These are phyloP conservation scores for Pseudogymnoascus sp. DNA, from an alignment of 2,329 filamentous ascomycete species.

Conservation along the genomic window DNA sequence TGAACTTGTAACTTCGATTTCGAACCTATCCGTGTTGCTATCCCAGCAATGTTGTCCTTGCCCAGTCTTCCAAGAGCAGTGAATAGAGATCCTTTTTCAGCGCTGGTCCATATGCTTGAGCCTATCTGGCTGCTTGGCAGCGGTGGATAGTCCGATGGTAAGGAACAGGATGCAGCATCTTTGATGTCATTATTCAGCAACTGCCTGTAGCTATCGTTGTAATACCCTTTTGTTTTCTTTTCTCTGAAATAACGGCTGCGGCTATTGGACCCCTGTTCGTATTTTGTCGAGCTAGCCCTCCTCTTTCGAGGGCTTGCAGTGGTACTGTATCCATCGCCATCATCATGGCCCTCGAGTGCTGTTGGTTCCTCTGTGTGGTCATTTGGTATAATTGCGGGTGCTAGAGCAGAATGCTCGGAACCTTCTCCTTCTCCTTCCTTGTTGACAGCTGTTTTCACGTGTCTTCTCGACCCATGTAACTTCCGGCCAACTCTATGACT, in stretches of 20 bases:
- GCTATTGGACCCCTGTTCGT: neutral
- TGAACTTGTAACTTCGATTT: constrained; percentile 70
- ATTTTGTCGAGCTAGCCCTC: neutral
- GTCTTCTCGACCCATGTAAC: neutral
- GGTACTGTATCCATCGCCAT: neutral
- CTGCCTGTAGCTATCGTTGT: constrained; percentile 41
- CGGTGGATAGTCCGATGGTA: constrained; percentile 24
- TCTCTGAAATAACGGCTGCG: neutral
- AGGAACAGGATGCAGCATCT: constrained; percentile 35
- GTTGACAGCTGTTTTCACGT: neutral
- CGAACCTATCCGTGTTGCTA: constrained; percentile 54
- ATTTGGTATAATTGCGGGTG: neutral
- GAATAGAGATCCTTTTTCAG: constrained; percentile 67
- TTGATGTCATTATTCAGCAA: constrained; percentile 49
- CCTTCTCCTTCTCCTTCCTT: neutral
- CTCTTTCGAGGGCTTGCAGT: neutral
- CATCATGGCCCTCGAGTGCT: neutral
- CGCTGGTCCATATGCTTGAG: constrained; percentile 56
- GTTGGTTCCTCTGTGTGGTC: neutral
- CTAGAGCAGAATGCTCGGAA: neutral
- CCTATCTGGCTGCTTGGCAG: constrained; percentile 53
- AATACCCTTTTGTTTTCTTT: constrained; percentile 30
- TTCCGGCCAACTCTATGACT: neutral
- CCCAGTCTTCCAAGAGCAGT: constrained; percentile 55
- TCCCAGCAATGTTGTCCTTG: constrained; percentile 48